Percentiles rank a stretch among this genome's conserved stretches.
Evolutionary conservation across 176 grass and related monocot genomes (phyloP).

Genomic region (Oryza rufipogon): DNA sequence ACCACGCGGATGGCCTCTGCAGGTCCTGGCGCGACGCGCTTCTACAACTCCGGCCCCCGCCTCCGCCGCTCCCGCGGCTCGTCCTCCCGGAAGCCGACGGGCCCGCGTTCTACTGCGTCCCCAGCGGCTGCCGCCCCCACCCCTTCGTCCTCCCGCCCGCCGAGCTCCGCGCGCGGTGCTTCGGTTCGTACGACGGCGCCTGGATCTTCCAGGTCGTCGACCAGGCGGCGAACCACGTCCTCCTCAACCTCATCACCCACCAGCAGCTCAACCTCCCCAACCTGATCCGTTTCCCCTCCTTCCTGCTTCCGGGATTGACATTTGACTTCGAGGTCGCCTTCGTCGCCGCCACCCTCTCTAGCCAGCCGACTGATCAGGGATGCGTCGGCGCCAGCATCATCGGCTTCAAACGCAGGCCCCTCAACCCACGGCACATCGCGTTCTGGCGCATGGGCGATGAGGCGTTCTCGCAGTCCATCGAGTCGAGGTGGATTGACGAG

Average conservation of each 20-base stretch:
- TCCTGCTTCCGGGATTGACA: fast-evolving
- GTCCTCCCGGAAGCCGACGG: no score
- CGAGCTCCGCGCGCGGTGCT: no score
- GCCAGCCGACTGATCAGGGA: background rate
- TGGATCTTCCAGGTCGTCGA: background rate
- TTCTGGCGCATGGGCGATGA: background rate
- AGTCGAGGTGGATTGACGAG: no score
- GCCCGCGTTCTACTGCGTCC: background rate
- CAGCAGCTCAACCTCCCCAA: background rate
- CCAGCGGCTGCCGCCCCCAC: background rate
- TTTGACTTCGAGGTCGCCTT: background rate
- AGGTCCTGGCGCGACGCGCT: no score
- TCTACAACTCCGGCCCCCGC: background rate
- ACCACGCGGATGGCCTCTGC: no score
- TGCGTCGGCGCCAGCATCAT: slow-evolving; percentile 1
- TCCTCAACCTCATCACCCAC: background rate
- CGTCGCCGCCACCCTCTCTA: slow-evolving; percentile 8
- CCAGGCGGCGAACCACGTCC: background rate
- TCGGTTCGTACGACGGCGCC: no score
- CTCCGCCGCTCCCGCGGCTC: background rate
- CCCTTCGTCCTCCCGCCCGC: no score
- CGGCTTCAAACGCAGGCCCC: background rate
- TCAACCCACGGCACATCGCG: background rate
- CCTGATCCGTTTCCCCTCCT: background rate
- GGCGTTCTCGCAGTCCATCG: background rate